Percentiles rank a stretch among this genome's conserved stretches.
These are phyloP conservation scores for Pholiota conissans DNA, from an alignment of 768 basidiomycete genomes.

Conservation along the genomic window DNA sequence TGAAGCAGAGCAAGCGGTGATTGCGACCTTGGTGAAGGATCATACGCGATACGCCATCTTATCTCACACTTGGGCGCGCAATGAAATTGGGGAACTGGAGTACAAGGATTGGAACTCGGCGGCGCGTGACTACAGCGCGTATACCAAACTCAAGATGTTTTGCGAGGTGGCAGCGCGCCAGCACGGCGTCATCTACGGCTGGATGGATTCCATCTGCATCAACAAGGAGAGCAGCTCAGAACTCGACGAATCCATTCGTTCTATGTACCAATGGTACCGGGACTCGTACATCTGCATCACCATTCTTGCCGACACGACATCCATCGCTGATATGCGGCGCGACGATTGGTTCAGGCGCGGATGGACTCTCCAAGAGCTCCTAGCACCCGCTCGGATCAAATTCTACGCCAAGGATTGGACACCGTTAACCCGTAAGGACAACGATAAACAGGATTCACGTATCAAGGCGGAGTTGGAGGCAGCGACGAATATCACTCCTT, in stretches of 20 bases:
- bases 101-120: not conserved
- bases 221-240: slow-evolving; percentile 11
- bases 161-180: slow-evolving; percentile 2
- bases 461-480: not conserved
- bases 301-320: not conserved
- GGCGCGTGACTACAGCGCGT: not conserved
- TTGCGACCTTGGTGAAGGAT: not conserved
- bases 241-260: slow-evolving; percentile 10
- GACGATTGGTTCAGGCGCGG: slow-evolving; percentile 9
- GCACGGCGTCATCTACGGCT: slow-evolving; percentile 1
- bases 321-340: not conserved
- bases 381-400: slow-evolving; percentile 1
- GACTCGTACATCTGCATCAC: slow-evolving; percentile 5
- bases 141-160: slow-evolving; percentile 3
- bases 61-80: slow-evolving; percentile 5
- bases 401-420: slow-evolving; percentile 8
- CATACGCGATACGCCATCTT: slow-evolving; percentile 4
- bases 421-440: not conserved
- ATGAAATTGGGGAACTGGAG: slow-evolving; percentile 5
- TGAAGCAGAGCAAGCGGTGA: slow-evolving; percentile 1
- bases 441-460: not conserved
- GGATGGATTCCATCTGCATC: slow-evolving; percentile 10
- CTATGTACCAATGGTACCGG: slow-evolving; percentile 11
- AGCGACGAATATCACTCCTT: slow-evolving; percentile 1
- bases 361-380: slow-evolving; percentile 11